Base-by-base conservation (phyloP, 2,329 filamentous ascomycete species). In the Alternaria gaisen region DNA sequence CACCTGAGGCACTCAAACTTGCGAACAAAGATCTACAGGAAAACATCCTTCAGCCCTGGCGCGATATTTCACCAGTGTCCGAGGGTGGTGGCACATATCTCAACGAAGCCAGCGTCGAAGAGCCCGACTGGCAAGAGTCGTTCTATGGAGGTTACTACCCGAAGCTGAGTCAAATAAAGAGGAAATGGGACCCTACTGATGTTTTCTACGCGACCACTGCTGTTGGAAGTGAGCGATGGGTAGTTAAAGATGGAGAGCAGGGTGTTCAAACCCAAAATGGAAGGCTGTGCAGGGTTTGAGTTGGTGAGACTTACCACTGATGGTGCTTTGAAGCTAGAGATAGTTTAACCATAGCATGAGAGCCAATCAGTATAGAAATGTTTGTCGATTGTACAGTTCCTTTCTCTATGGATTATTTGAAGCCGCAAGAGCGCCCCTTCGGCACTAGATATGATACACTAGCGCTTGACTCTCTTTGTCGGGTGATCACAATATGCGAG, bases 31-130 rank as follows among this genome's bases (percentile, higher is more conserved):
- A 64, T 10, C 53, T 64, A 1, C 60, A 66, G 0, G 55, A 63
- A 14, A 38, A 67, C 47, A 65, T 68, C 3, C 12, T 68, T 1
- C 56, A 68, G 32, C 65, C 65, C 9, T 68, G 67, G 67, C 34
- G 61, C 5, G 60, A 68, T 5, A 48, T 63, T 0, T n/a, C 64
- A 0, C 64, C 64, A 0, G 59, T 61, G 0, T 58, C 52, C 14
- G 59, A 68, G 24, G 65, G 65, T 9, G 67, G 63, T 18, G 76
- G 73, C 5, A 67, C 66, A 0, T 77, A 79, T 56, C 4, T 75
- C 52, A 79, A 79, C 44, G 72, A 75, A 56, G 76, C 77, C 1
- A 69, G 74, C 59, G 68, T 73, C 1, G 71, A 69, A 20, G 75
- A 80, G 57, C 63, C 72, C 5, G 64, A 70, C 24, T 80, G 74